phyloP scores from a whole-genome alignment of 208 protist genomes.

The Acanthamoeba royreba region DNA sequence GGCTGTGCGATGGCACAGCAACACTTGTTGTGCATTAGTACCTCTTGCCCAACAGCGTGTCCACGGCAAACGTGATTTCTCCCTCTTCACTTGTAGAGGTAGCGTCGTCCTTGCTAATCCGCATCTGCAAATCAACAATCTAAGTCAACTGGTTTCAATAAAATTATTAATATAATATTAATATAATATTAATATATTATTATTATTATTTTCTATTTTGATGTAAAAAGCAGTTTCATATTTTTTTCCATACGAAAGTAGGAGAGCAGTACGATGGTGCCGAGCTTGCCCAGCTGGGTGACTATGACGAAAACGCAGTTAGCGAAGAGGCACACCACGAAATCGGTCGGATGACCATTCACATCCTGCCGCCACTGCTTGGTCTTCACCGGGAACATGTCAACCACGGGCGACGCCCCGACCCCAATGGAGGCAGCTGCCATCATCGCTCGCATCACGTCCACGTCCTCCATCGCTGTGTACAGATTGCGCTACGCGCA shows the following conservation, averaged over 20 bases:
- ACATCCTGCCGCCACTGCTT: neutral
- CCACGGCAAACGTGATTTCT: neutral
- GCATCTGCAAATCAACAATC: neutral
- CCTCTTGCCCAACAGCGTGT: neutral
- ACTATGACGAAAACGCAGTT: neutral
- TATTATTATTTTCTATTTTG: too few species aligned
- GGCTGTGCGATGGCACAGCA: neutral
- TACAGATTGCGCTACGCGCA: too few species aligned
- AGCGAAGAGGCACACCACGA: neutral
- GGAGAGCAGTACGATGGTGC: neutral
- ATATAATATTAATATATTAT: too few species aligned
- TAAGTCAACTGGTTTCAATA: neutral
- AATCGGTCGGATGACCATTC: neutral
- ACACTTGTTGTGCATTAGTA: neutral
- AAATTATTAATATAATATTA: too few species aligned
- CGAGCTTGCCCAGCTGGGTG: constrained; percentile 3
- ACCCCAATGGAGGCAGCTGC: neutral
- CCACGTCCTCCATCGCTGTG: neutral
- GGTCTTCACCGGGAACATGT: neutral
- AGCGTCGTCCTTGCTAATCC: neutral
- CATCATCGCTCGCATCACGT: neutral
- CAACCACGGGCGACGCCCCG: neutral
- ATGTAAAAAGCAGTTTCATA: too few species aligned
- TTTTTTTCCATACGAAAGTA: too few species aligned
- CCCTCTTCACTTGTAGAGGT: neutral